These are phyloP conservation scores for Ilyonectria sp. DNA, from an alignment of 2,329 filamentous ascomycete species.

Conservation along the genomic window DNA sequence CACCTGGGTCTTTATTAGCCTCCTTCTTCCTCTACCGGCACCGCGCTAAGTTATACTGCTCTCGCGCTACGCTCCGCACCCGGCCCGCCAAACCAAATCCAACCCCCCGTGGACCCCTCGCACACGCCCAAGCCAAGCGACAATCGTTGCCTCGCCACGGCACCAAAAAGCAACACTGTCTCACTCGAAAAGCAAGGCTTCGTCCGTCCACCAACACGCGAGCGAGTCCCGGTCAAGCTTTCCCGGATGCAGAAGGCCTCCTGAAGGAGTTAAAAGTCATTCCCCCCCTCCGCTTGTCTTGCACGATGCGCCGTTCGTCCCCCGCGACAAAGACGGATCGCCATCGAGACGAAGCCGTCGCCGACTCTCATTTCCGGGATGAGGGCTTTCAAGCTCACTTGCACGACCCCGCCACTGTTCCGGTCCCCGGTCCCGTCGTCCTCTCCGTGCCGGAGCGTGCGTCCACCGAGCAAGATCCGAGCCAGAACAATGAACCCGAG, in stretches of 20 bases:
- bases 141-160: conserved; percentile 28
- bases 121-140: conserved; percentile 12
- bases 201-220: conserved; percentile 38
- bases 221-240: conserved; percentile 36
- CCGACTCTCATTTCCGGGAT: conserved; percentile 37
- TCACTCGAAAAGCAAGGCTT: conserved; percentile 43
- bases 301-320: conserved; percentile 45
- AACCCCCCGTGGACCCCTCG: conserved; percentile 10
- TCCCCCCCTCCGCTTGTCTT: conserved; percentile 21
- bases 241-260: conserved; percentile 43
- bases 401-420: conserved; percentile 20
- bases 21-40: conserved; percentile 23
- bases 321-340: conserved; percentile 36
- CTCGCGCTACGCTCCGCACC: conserved; percentile 20
- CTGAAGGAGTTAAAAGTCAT: conserved; percentile 38
- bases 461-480: conserved; percentile 13
- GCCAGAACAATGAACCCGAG: conserved; percentile 28
- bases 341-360: conserved; percentile 34
- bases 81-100: conserved; percentile 16
- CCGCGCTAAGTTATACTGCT: conserved; percentile 21
- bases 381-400: conserved; percentile 40
- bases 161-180: conserved; percentile 43
- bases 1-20: conserved; percentile 30
- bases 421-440: conserved; percentile 25
- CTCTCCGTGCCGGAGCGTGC: not conserved